phyloP scores from a whole-genome alignment of 164 flowering plant genomes.

The Macadamia integrifolia region DNA sequence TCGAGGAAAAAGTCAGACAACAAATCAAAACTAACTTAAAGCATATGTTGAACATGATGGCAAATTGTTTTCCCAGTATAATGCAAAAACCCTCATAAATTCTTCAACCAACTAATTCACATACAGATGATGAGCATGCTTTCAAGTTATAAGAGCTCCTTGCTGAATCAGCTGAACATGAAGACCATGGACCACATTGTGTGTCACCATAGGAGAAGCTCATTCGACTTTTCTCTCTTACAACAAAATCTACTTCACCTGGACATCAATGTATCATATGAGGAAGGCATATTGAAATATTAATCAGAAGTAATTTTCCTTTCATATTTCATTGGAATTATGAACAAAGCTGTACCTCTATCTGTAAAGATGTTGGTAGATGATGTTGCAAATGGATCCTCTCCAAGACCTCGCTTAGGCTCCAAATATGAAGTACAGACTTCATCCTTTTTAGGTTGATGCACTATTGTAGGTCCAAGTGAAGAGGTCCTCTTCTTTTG shows the following conservation, averaged over 20 bases:
- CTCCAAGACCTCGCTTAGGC: conserved; percentile 16
- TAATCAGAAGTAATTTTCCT: neutral
- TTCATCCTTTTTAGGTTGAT: conserved; percentile 42
- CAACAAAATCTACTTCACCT: conserved; percentile 22
- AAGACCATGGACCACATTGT: conserved; percentile 11
- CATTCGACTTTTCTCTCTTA: conserved; percentile 4
- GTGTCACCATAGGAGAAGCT: conserved; percentile 16
- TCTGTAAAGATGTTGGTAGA: conserved; percentile 7
- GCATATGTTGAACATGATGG: neutral
- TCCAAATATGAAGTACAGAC: conserved; percentile 33
- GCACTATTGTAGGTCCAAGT: conserved; percentile 39
- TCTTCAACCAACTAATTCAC: conserved; percentile 16
- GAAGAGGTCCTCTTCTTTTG: conserved; percentile 35
- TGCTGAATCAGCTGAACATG: conserved; percentile 20
- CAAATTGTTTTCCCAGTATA: neutral
- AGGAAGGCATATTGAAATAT: conserved; percentile 1
- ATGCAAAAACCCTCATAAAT: conserved; percentile 1
- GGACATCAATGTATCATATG: neutral
- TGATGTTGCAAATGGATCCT: conserved; percentile 20
- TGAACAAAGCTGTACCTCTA: conserved; percentile 18
- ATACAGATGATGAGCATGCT: conserved; percentile 68
- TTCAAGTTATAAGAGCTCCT: conserved; percentile 29
- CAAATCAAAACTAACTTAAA: neutral
- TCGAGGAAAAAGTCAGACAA: conserved; percentile 6
- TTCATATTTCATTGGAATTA: neutral